Base-by-base conservation (phyloP, 805 yeast genomes). In the Tetrapisispora fleetii region DNA sequence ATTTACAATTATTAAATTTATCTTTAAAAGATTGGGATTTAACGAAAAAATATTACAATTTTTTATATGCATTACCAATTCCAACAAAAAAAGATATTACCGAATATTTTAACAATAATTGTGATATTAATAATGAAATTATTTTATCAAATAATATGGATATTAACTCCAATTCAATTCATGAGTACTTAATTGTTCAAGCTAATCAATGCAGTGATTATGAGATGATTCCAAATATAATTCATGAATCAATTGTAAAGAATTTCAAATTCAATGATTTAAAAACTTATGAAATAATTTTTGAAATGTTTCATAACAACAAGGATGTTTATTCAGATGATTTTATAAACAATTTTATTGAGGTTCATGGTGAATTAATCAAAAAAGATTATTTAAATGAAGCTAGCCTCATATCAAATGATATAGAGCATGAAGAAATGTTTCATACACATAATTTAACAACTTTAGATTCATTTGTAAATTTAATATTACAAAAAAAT, bases 181-280 rank as follows among this genome's bases (percentile, higher is more conserved):
- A 40, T 27, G 48, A 46, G 30, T 46, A 18, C 28, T 40, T 46
- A 21, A 40, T 46, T 16, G 5, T 6, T 8, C 38, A 46, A 19
- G 42, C 48, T 9, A 24, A 14, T 16, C 62, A 62, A 49, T 49
- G 56, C 39, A 57, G 58, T 30, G 68, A 64, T 48, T 50, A 62
- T 40, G 58, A 65, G 21, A 53, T 65, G 1, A 62, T 70, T 4
- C 52, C 68, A 55, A 71, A 69, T 53, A 50, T 68, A 46, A 45
- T 71, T 2, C 70, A 68, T 49, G 74, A 70, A 48, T 71, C 74
- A 6, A 58, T 66, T 19, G 59, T 69, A 17, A 70, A 67, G 52
- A 51, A 58, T n/a, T 57, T 60, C 9, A 51, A 51, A 7, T 68
- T 71, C 44, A 39, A 40, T 24, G 60, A 64, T 14, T 52, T 56